Percentiles rank a stretch among this genome's conserved stretches.
phyloP scores from a whole-genome alignment of 192 early-diverging fungal genomes.

The Fimicolochytrium jonesii region DNA sequence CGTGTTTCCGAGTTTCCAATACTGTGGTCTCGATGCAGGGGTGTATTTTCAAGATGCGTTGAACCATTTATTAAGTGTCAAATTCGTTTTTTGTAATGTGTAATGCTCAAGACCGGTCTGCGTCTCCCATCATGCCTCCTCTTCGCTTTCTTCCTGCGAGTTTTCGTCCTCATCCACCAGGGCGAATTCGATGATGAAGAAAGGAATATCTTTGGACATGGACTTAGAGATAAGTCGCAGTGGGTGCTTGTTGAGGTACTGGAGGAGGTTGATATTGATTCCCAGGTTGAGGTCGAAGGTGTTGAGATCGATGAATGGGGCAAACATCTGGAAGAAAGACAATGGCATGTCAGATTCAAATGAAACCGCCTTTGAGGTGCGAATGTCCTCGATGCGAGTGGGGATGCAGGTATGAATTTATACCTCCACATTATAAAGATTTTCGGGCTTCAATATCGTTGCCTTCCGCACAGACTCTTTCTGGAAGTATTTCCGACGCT shows the following conservation, averaged over 20 bases:
- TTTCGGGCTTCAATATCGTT: conserved; percentile 54
- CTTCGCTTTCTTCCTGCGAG: not conserved
- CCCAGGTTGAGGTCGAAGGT: conserved; percentile 46
- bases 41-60: too few relatives aligned
- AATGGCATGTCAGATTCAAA: too few relatives aligned
- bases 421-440: conserved; percentile 74
- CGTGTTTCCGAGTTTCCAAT: too few relatives aligned
- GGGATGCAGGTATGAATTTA: too few relatives aligned
- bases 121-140: not conserved
- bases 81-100: too few relatives aligned
- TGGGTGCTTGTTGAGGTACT: conserved; percentile 57
- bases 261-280: conserved; percentile 46
- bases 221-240: conserved; percentile 69
- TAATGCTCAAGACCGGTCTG: too few relatives aligned
- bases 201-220: conserved; percentile 49
- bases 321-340: conserved; percentile 47
- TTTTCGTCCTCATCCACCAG: conserved; percentile 3
- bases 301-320: conserved; percentile 56
- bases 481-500: conserved; percentile 53
- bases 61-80: too few relatives aligned
- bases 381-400: too few relatives aligned
- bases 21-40: too few relatives aligned
- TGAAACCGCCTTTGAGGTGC: too few relatives aligned
- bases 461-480: conserved; percentile 40
- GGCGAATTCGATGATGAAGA: conserved; percentile 68